Base-by-base conservation (phyloP, 2,329 filamentous ascomycete genomes). In the Colletotrichum eremochloae region DNA sequence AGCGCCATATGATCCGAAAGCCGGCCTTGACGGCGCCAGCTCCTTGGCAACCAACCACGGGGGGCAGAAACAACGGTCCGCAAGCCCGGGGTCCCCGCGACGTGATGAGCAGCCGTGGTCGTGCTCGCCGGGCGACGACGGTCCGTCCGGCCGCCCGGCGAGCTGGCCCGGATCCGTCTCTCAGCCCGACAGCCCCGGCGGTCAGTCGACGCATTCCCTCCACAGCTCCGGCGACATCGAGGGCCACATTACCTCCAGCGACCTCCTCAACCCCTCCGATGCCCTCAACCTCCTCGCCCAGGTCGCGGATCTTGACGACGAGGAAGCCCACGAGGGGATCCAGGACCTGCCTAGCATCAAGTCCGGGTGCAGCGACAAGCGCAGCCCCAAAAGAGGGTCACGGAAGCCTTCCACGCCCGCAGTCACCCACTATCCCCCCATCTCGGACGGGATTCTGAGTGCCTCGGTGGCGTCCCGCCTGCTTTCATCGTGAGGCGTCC, bases 211-310 rank as follows among this genome's bases (percentile, higher is more conserved):
- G 8, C 46, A 48, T 31, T 72, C 69, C 3, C 69, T 72, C 20
- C 62, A 72, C 55, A 72, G 69, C 53, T 50, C 69, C 5, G 69
- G 69, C 14, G 70, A 77, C 61, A 78, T 84, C 6, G 81, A 84
- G 52, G 82, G 82, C 38, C 81, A 81, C 55, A 83, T 84, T 68
- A 81, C 81, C 1, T 81, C 82, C 0, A 80, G 80, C 0, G 82
- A 84, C 71, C 77, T 84, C 1, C 75, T 84, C 44, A 83, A 84
- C 24, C 83, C 82, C 2, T 84, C 83, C 1, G 83, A 84, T 63
- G 83, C 83, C 0, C 75, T 84, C 57, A 80, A 84, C 64, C 72
- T 84, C 24, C 73, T 84, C 33, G 82, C 82, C 38, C 82, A 84
- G 67, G 82, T 83, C 5, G 82, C 83, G 46, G 80, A 84, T 53